These are phyloP conservation scores for Spergularia azorica DNA, from an alignment of 179 eudicot species.

Conservation along the genomic window DNA sequence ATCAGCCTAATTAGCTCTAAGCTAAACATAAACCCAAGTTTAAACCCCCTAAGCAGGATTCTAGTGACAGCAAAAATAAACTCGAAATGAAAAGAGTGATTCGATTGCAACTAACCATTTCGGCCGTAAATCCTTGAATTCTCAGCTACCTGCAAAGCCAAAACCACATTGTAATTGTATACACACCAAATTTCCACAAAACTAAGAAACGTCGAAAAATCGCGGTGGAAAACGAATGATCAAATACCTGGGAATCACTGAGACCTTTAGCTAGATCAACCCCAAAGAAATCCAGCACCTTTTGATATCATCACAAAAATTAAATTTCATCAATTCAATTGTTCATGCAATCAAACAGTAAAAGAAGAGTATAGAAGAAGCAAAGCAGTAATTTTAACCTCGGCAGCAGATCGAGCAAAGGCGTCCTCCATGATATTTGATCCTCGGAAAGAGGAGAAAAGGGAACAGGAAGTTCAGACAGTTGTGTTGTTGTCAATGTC, in stretches of 20 bases:
- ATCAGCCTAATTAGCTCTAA: conserved; percentile 4
- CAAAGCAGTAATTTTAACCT: conserved; percentile 41
- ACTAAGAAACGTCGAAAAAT: not conserved
- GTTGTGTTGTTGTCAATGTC: not conserved
- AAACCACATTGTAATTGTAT: conserved; percentile 2
- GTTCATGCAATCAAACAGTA: not conserved
- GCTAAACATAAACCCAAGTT: not conserved
- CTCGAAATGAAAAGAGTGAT: not conserved
- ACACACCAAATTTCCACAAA: not conserved
- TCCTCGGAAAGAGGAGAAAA: not conserved
- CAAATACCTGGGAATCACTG: conserved; percentile 66
- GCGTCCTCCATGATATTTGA: conserved; percentile 75
- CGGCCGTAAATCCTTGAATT: conserved; percentile 72
- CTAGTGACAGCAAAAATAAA: not conserved
- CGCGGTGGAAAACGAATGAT: not conserved
- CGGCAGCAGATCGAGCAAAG: conserved; percentile 71
- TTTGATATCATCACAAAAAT: conserved; percentile 8
- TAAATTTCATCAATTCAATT: conserved; percentile 1
- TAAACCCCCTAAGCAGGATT: not conserved
- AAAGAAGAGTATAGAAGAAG: not conserved
- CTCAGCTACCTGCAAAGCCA: conserved; percentile 65
- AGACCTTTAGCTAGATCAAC: conserved; percentile 87
- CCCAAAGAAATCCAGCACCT: conserved; percentile 78
- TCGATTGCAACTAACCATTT: conserved; percentile 56
- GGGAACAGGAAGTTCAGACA: not conserved